phyloP scores from a whole-genome alignment of 768 basidiomycete species.

The Leccinum broughii region DNA sequence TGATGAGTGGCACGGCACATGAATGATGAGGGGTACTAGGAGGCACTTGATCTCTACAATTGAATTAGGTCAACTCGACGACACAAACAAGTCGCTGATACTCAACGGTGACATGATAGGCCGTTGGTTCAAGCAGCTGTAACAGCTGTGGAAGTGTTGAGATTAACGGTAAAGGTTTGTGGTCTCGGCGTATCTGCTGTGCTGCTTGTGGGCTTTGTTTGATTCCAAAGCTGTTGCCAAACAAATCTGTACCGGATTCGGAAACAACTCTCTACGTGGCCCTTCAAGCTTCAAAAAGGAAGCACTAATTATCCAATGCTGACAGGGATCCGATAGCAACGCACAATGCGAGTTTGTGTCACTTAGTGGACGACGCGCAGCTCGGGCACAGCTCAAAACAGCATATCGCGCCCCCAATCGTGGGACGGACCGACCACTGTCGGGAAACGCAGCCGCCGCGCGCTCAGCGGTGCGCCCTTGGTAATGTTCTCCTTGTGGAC shows the following conservation, averaged over 20 bases:
- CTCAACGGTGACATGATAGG: constrained; percentile 33
- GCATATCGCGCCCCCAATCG: neutral
- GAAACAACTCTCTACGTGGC: neutral
- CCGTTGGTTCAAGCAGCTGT: neutral
- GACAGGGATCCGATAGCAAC: neutral
- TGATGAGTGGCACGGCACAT: constrained; percentile 32
- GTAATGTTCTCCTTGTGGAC: neutral
- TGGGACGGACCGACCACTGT: neutral
- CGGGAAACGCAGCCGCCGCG: neutral
- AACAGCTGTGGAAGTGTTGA: neutral
- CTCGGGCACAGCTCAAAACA: neutral
- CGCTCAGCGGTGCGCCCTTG: neutral
- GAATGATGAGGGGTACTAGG: constrained; percentile 28
- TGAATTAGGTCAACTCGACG: constrained; percentile 17
- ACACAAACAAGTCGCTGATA: constrained; percentile 12
- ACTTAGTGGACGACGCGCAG: neutral
- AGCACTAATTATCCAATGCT: neutral
- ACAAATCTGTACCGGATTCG: constrained; percentile 19
- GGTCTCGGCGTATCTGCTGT: neutral
- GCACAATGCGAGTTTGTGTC: neutral
- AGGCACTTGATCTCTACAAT: constrained; percentile 25
- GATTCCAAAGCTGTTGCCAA: constrained; percentile 27
- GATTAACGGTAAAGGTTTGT: neutral
- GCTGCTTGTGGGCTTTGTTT: constrained; percentile 24
- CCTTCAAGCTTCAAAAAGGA: neutral